Conservation (phyloP, 345 rosid species). For the Ceriops decandra region DNA sequence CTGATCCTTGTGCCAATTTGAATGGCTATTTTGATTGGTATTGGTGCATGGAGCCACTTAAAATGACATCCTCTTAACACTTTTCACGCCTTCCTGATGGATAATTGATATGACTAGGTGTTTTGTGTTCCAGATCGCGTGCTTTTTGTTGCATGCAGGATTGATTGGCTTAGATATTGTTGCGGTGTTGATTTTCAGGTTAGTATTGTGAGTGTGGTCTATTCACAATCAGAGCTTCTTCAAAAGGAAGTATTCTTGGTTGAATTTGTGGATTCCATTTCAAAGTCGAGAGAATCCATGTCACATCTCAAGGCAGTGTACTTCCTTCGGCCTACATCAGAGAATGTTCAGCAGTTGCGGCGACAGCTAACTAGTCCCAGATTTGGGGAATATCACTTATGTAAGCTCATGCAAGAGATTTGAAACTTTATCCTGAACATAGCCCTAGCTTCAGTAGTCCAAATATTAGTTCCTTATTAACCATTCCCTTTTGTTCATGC, state of each 20-base stretch:
- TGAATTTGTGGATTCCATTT: slow-evolving; percentile 82
- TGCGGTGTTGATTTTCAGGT: slow-evolving; percentile 46
- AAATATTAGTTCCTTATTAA: slow-evolving; percentile 2
- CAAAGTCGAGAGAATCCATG: slow-evolving; percentile 79
- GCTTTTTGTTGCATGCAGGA: background rate
- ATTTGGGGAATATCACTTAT: slow-evolving; percentile 87
- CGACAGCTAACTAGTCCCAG: slow-evolving; percentile 78
- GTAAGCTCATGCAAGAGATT: slow-evolving; percentile 35
- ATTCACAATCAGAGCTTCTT: slow-evolving; percentile 92
- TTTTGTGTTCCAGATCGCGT: background rate
- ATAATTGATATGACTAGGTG: background rate
- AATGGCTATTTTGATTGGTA: no score
- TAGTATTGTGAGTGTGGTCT: slow-evolving; percentile 81
- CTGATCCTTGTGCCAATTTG: no score
- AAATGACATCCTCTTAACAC: no score
- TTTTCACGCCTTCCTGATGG: no score
- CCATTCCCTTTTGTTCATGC: slow-evolving; percentile 1
- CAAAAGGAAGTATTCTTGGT: slow-evolving; percentile 94
- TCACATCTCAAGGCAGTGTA: slow-evolving; percentile 92
- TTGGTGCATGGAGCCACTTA: no score
- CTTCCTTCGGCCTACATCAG: slow-evolving; percentile 80
- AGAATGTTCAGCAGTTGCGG: slow-evolving; percentile 80
- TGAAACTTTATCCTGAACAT: slow-evolving; percentile 1
- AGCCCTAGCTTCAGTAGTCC: background rate
- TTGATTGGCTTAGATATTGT: background rate